phyloP scores from a whole-genome alignment of 306 rosid species.

The Dryas drummondii region DNA sequence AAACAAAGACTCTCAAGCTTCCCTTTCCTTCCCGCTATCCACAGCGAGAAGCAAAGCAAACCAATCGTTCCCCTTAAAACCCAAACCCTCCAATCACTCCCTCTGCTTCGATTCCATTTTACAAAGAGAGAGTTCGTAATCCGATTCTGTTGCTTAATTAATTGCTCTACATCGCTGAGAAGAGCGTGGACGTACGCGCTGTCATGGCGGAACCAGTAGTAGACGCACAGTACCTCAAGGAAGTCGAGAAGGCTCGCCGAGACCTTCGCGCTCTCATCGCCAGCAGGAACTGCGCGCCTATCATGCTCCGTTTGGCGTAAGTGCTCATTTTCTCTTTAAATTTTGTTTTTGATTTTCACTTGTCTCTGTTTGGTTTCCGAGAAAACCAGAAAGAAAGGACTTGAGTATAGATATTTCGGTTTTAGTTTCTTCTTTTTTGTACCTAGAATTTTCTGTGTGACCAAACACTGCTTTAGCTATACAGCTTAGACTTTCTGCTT shows the following conservation, averaged over 20 bases:
- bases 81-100: background rate
- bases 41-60: background rate
- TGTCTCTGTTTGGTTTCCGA: background rate
- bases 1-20: background rate
- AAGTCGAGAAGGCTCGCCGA: constrained; percentile 60
- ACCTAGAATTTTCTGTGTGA: background rate
- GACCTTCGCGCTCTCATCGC: constrained; percentile 66
- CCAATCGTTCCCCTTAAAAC: background rate
- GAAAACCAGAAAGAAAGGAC: constrained; percentile 18
- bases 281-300: constrained; percentile 57
- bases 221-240: constrained; percentile 47
- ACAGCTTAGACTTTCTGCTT: no score
- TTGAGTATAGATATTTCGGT: background rate
- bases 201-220: constrained; percentile 40
- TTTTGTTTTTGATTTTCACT: background rate
- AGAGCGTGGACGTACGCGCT: background rate
- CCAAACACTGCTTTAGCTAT: background rate
- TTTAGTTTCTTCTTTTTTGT: background rate
- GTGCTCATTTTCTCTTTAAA: background rate
- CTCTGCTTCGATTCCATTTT: background rate
- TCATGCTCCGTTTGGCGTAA: constrained; percentile 81
- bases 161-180: no score
- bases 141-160: background rate
- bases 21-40: constrained; percentile 4
- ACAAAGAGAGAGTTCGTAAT: background rate